Evolutionary conservation across 495 filamentous ascomycete genomes (phyloP).

Genomic region (Hypoxylon fuscum): DNA sequence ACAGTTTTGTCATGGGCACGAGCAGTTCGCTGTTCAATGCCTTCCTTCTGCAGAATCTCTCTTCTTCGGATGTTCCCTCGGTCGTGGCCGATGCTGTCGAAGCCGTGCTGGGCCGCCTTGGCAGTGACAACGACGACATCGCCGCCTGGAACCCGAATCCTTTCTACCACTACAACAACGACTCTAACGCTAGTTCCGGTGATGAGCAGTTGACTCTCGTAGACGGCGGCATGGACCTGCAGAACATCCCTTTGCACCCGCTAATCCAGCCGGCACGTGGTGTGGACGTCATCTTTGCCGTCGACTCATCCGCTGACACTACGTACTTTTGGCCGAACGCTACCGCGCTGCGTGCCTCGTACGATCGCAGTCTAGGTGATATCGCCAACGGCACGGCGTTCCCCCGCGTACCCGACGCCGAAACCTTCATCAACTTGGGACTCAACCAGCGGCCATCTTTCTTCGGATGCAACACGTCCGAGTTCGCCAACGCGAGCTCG

Average conservation of each 20-base stretch:
- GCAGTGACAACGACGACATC: slow-evolving; percentile 73
- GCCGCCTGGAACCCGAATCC: slow-evolving; percentile 86
- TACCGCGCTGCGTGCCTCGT: slow-evolving; percentile 82
- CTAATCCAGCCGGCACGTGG: slow-evolving; percentile 79
- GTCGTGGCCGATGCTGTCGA: slow-evolving; percentile 61
- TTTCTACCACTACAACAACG: slow-evolving; percentile 75
- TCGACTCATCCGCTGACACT: slow-evolving; percentile 88
- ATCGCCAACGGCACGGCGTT: slow-evolving; percentile 86
- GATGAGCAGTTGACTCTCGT: slow-evolving; percentile 68
- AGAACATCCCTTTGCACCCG: slow-evolving; percentile 89
- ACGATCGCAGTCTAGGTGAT: slow-evolving; percentile 71
- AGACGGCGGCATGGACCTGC: slow-evolving; percentile 85
- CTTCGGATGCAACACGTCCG: slow-evolving; percentile 85
- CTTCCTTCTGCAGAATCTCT: slow-evolving; percentile 67
- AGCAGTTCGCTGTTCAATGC: slow-evolving; percentile 90
- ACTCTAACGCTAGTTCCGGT: slow-evolving; percentile 66
- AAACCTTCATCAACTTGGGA: slow-evolving; percentile 87
- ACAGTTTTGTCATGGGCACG: slow-evolving; percentile 88
- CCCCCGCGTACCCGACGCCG: slow-evolving; percentile 79
- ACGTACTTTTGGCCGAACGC: slow-evolving; percentile 84
- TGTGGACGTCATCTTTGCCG: slow-evolving; percentile 92
- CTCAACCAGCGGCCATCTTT: slow-evolving; percentile 89
- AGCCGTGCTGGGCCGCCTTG: slow-evolving; percentile 63
- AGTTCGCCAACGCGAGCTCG: slow-evolving; percentile 61
- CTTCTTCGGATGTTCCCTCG: slow-evolving; percentile 60